Evolutionary conservation across 1,139 yeast species (phyloP).

Genomic region (Diutina scorzettiae): DNA sequence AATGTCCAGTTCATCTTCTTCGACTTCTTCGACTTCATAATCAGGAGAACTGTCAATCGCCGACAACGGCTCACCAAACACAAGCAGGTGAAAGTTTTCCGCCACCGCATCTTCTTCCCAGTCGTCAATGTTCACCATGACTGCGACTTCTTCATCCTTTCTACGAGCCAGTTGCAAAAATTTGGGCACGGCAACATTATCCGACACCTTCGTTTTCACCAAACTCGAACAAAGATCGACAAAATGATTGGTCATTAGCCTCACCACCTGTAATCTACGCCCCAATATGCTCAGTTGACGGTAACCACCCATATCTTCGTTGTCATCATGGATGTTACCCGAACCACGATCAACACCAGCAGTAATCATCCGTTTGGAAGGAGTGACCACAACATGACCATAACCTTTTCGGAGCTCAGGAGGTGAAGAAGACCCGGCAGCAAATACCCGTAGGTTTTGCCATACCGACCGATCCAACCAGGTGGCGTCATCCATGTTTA

Average conservation of each 20-base stretch:
- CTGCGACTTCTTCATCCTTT: background rate
- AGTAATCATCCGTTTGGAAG: constrained; percentile 16
- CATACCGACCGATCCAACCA: constrained; percentile 41
- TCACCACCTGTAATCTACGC: constrained; percentile 14
- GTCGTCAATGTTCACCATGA: constrained; percentile 13
- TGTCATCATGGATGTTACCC: background rate
- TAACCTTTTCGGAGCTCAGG: constrained; percentile 17
- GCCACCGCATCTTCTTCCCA: constrained; percentile 16
- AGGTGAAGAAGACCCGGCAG: constrained; percentile 7
- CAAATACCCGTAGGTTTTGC: constrained; percentile 10
- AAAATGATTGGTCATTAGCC: constrained; percentile 13
- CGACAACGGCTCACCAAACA: constrained; percentile 21
- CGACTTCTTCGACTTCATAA: constrained; percentile 15
- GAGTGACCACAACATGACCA: constrained; percentile 20
- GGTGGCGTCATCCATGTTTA: constrained; percentile 38
- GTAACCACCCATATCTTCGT: background rate
- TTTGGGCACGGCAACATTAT: background rate
- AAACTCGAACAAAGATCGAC: constrained; percentile 17
- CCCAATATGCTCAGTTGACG: constrained; percentile 13
- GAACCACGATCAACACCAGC: constrained; percentile 7
- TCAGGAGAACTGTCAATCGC: constrained; percentile 39
- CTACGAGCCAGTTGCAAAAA: background rate
- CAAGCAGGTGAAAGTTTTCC: constrained; percentile 14
- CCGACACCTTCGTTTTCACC: constrained; percentile 7
- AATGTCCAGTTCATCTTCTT: constrained; percentile 11